These are phyloP conservation scores for Mortierella sp. DNA, from an alignment of 371 early-diverging fungal genomes.

Conservation along the genomic window DNA sequence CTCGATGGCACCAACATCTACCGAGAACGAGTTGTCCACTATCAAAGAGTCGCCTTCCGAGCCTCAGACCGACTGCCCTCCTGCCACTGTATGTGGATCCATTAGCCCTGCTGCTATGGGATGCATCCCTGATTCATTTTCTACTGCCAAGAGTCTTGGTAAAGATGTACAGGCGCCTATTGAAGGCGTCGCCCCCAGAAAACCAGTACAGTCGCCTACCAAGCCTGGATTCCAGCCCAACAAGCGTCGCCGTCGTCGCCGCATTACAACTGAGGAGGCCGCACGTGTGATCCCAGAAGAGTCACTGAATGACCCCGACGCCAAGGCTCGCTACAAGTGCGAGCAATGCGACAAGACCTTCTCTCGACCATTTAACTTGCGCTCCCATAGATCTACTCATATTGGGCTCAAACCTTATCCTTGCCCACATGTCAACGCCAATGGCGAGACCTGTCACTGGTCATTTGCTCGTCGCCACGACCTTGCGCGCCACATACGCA, in stretches of 20 bases:
- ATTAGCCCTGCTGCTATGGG: conserved; percentile 16
- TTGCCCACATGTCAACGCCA: conserved; percentile 53
- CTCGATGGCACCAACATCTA: conserved; percentile 7
- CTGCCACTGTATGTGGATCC: not conserved
- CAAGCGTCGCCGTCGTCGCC: conserved; percentile 43
- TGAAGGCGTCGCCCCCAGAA: conserved; percentile 32
- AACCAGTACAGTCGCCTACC: conserved; percentile 45
- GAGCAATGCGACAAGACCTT: conserved; percentile 45
- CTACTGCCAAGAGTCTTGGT: conserved; percentile 34
- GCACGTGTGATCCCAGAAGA: conserved; percentile 36
- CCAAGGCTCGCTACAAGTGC: conserved; percentile 43
- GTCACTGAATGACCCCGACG: conserved; percentile 27
- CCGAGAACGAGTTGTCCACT: not conserved
- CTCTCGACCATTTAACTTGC: conserved; percentile 47
- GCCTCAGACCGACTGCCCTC: not conserved
- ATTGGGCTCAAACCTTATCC: conserved; percentile 67
- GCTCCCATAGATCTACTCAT: conserved; percentile 72
- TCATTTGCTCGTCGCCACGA: conserved; percentile 80
- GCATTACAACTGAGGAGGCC: conserved; percentile 49
- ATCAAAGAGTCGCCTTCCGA: conserved; percentile 11
- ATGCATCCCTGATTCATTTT: conserved; percentile 5
- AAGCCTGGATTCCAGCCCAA: conserved; percentile 48
- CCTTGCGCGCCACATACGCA: conserved; percentile 69
- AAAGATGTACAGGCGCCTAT: conserved; percentile 28
- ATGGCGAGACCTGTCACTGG: conserved; percentile 60